Evolutionary conservation across 306 rosid genomes (phyloP).

Genomic region (Begonia fuchsioides): DNA sequence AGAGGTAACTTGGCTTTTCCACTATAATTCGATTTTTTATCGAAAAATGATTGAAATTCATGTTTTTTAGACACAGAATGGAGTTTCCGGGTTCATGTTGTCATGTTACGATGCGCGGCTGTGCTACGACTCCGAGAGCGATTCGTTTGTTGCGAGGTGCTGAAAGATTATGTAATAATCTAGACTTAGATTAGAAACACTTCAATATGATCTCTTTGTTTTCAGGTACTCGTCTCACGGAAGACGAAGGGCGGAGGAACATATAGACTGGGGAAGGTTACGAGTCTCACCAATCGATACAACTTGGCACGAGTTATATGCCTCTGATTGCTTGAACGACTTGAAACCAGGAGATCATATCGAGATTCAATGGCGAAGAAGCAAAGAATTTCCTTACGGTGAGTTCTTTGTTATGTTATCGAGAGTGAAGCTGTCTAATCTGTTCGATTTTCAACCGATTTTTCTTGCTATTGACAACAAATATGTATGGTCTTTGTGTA

Average conservation of each 20-base stretch:
- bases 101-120: slow-evolving; percentile 92
- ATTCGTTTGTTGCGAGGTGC: slow-evolving; percentile 86
- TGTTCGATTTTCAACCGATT: background rate
- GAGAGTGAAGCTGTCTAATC: background rate
- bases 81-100: slow-evolving; percentile 82
- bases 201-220: background rate
- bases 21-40: background rate
- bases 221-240: slow-evolving; percentile 67
- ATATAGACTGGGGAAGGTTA: slow-evolving; percentile 61
- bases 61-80: slow-evolving; percentile 40
- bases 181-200: no score
- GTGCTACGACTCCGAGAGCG: slow-evolving; percentile 38
- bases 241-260: slow-evolving; percentile 62
- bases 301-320: slow-evolving; percentile 47
- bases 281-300: slow-evolving; percentile 60
- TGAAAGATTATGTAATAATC: background rate
- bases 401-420: slow-evolving; percentile 5
- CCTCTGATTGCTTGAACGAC: slow-evolving; percentile 51
- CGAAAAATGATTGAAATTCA: background rate
- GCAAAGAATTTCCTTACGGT: slow-evolving; percentile 78
- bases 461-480: background rate
- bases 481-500: background rate
- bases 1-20: slow-evolving; percentile 40
- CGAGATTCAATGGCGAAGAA: slow-evolving; percentile 95
- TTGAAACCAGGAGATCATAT: slow-evolving; percentile 74